Base-by-base conservation (phyloP, 2,329 filamentous ascomycete genomes). In the Hypoxylon sp. region DNA sequence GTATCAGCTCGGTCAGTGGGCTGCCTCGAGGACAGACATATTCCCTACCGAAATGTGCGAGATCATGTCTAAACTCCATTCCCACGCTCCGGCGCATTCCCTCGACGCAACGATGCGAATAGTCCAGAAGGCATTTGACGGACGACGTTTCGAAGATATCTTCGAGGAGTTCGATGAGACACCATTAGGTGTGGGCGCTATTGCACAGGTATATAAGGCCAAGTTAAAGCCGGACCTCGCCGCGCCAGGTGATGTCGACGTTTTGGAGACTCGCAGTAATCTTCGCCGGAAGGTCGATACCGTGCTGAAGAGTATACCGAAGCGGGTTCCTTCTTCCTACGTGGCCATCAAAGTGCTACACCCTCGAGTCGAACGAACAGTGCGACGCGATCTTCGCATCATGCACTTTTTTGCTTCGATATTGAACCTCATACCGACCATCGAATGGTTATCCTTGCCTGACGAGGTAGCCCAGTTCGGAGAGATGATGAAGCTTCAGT, bases 401-500 rank as follows among this genome's bases (percentile, higher is more conserved):
- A 99, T 99, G 95, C 84, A 82, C 7, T 93, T 97, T 79, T 97
- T 99, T 73, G 95, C 95, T 15, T 84, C 87, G 0, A 73, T 91
- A 5, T 89, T 99, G 70, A 97, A 98, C 77, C 80, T 86, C 1
- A 90, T 99, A 30, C 95, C 95, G 0, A 97, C 94, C 0, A 95
- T 99, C 74, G 93, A 98, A 78, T 99, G 95, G 95, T 84, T 99
- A 5, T 97, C 94, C 0, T 87, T 99, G 7, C 95, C 95, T 0
- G 94, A 97, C 70, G 95, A 99, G 76, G 95, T 98, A 2, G 80
- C 84, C 13, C 93, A 98, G 73, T 99, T 99, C 74, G 94, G 94
- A 22, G 91, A 96, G 75, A 99, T 99, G 95, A 99, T 99, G 95
- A 90, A 90, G 72, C 82, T 98, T n/a, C 95, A 99, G 76, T 84